Evolutionary conservation across 2,329 filamentous ascomycete genomes (phyloP), one percentile per base, ranked within the genome.

Genomic region (Didymella sp.): DNA sequence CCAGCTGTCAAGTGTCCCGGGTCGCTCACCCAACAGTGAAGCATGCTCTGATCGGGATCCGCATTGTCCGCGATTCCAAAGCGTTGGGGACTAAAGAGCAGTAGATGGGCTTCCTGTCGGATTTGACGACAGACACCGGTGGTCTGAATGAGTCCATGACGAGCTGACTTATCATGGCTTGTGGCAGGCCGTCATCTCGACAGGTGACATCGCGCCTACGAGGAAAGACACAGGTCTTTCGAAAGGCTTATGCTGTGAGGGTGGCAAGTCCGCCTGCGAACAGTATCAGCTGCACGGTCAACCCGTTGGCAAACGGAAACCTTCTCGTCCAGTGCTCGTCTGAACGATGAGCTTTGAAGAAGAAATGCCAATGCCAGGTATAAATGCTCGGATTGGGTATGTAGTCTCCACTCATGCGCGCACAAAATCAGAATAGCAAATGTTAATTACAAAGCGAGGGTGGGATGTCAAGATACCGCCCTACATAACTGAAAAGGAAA

Each of bases 381-480:
- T 12, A 22, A 24, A 54, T 48, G 44, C 37, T 54, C 27, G 30
- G 35, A 35, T 54, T 48, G 51, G 50, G 44, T 43, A 48, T 54
- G 28, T 54, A 30, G 37, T 48, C 37, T 42, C 30, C 33, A 22
- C 41, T 12, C 24, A 40, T 45, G 31, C 49, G 19, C 22, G 17
- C 19, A 17, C n/a, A 41, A 24, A 17, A 30, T n/a, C 27, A 28
- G 9, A 25, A 35, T 19, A 9, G 13, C 21, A 22, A 35, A 27
- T 7, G 21, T 25, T 41, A 42, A 48, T n/a, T 31, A 52, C 42
- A 46, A 45, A 41, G 25, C 31, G 50, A 52, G 42, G 17, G 24
- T 40, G 11, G 19, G 30, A 37, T 19, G 9, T 22, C 19, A 22
- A 45, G 22, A 37, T 30, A 30, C 40, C 31, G 24, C 24, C 38